Evolutionary conservation across 805 yeast genomes (phyloP), one percentile per base, ranked within the genome.

Genomic region (Candida insectorum): DNA sequence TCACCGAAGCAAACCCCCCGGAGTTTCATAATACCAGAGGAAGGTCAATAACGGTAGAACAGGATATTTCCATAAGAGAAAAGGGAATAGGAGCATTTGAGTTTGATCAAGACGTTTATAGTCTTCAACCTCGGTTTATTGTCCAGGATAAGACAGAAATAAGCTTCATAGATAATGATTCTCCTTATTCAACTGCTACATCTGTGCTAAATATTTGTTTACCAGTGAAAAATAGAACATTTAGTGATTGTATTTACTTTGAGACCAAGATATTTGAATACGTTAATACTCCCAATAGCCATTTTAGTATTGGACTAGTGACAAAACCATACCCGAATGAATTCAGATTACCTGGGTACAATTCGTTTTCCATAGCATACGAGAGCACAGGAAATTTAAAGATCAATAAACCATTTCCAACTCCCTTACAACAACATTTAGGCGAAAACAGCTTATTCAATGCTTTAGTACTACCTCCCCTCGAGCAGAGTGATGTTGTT

Each of bases 311-410:
- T 29, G 93, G 94, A 0, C 60, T 84, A 17, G 73, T 76, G 7
- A 78, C 91, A 0, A 75, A 71, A 43, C 91, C 93, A 2, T 81
- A 81, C 47, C 93, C 95, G 2, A 67, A 73, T 38, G 26, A 48
- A 3, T 85, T 82, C 54, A 66, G 85, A 44, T 63, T 81, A 10
- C 95, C 95, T 0, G 95, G 95, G 1, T 73, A 77, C 53, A 71
- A 76, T 39, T 73, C 73, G 30, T 81, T 79, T 48, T 80, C 88
- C 0, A 67, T 85, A 30, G 83, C 83, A 3, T 77, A 84, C 50
- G 91, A 84, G 52, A 73, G 85, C 2, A 75, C 78, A 4, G 95
- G 94, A 2, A 74, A 79, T 39, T 59, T 82, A 36, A 68, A 85
- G 41, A 72, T 83, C 31, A 81, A 78, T 48, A 73, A 74, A 47